Conservation (phyloP, 495 filamentous ascomycete genomes). For the Penicillium diatomitis region DNA sequence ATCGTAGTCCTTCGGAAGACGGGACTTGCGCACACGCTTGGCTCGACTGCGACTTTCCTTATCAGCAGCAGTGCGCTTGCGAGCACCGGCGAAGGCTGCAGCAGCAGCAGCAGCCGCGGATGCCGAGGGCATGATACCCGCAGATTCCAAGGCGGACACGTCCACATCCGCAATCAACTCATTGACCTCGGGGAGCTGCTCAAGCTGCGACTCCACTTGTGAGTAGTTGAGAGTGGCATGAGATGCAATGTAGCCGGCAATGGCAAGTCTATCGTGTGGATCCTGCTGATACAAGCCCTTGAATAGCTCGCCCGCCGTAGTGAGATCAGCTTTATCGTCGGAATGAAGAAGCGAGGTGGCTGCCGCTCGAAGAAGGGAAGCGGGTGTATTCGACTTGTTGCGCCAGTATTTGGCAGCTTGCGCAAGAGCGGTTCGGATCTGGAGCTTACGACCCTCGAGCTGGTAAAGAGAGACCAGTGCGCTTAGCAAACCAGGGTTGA, state of each 20-base stretch:
- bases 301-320: slow-evolving; percentile 67
- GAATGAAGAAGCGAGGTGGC: slow-evolving; percentile 73
- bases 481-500: slow-evolving; percentile 79
- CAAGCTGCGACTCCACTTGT: slow-evolving; percentile 50
- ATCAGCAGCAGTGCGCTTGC: slow-evolving; percentile 51
- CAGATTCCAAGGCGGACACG: slow-evolving; percentile 57
- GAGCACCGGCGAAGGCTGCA: slow-evolving; percentile 32
- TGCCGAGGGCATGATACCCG: slow-evolving; percentile 62
- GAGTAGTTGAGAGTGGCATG: slow-evolving; percentile 58
- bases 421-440: slow-evolving; percentile 61
- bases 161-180: slow-evolving; percentile 60
- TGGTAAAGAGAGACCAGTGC: slow-evolving; percentile 74
- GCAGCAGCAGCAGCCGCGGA: slow-evolving; percentile 25
- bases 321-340: slow-evolving; percentile 52
- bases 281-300: slow-evolving; percentile 52
- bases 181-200: slow-evolving; percentile 54
- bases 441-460: slow-evolving; percentile 63
- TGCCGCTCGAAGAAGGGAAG: slow-evolving; percentile 65
- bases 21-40: slow-evolving; percentile 58
- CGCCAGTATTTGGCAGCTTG: slow-evolving; percentile 81
- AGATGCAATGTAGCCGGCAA: slow-evolving; percentile 77
- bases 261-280: slow-evolving; percentile 52
- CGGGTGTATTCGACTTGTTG: slow-evolving; percentile 39
- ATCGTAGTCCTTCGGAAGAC: slow-evolving; percentile 73
- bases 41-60: slow-evolving; percentile 34